Evolutionary conservation across 2,329 filamentous ascomycete species (phyloP).

Genomic region (Xylariaceae sp.): DNA sequence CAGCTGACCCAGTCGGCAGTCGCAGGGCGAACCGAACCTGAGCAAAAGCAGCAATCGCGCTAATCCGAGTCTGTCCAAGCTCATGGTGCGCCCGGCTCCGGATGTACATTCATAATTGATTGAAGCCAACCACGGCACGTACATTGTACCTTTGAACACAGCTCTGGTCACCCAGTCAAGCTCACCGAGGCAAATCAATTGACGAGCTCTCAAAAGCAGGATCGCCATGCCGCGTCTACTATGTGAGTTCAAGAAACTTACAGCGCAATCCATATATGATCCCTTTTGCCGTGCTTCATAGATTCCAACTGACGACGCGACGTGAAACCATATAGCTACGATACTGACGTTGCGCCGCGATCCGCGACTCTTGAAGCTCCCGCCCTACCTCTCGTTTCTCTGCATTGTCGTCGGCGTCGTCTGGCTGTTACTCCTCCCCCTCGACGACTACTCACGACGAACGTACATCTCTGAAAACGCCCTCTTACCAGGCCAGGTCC

Average conservation of each 20-base stretch:
- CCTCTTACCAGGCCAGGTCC: conserved; percentile 88
- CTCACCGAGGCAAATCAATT: conserved; percentile 6
- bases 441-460: conserved; percentile 82
- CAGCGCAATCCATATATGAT: neutral
- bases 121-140: neutral
- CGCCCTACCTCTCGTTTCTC: conserved; percentile 79
- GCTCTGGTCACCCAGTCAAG: conserved; percentile 5
- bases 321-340: conserved; percentile 42
- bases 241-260: conserved; percentile 36
- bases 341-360: conserved; percentile 70
- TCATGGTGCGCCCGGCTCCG: neutral
- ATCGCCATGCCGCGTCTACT: conserved; percentile 48
- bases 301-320: conserved; percentile 12
- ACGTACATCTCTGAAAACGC: conserved; percentile 99
- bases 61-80: no score
- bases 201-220: conserved; percentile 7
- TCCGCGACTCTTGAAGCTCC: conserved; percentile 73
- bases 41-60: no score
- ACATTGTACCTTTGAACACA: conserved; percentile 1
- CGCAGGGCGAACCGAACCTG: no score
- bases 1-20: no score
- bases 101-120: conserved; percentile 9
- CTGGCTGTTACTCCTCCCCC: conserved; percentile 85
- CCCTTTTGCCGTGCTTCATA: neutral
- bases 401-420: conserved; percentile 79